Conservation (phyloP, 345 rosid genomes). For the Eucalyptus paniculata region DNA sequence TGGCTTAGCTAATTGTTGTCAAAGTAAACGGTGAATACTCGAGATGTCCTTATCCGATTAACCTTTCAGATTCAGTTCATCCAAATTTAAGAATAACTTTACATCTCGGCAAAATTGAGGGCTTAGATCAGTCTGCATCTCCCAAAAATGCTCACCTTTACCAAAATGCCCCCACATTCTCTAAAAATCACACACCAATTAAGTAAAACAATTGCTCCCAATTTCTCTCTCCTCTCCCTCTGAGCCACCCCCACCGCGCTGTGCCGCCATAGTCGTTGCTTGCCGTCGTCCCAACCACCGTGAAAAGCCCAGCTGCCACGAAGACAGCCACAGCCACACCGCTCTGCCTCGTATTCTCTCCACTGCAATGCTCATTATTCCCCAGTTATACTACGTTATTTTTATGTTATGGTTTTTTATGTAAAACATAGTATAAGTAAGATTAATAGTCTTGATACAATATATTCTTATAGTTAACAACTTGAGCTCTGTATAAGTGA, state of each 20-base stretch:
- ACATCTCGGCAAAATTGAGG: neutral
- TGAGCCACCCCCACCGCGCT: neutral
- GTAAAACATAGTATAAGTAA: neutral
- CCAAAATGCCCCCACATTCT: neutral
- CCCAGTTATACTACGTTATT: neutral
- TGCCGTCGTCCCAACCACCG: neutral
- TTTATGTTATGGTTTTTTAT: too few relatives aligned
- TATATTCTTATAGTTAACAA: too few relatives aligned
- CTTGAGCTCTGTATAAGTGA: neutral
- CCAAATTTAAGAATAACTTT: neutral
- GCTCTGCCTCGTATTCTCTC: neutral
- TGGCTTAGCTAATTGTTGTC: neutral
- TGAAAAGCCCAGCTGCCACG: neutral
- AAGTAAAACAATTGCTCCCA: neutral
- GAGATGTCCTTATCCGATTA: neutral
- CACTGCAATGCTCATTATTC: neutral
- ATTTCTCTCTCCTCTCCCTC: neutral
- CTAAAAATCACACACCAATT: neutral
- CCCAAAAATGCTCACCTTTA: neutral
- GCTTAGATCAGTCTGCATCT: neutral
- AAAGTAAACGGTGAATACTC: neutral
- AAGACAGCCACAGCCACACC: neutral
- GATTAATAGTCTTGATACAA: neutral
- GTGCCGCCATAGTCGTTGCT: neutral
- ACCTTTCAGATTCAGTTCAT: neutral